Base-by-base conservation (phyloP, 2,329 filamentous ascomycete genomes). In the Cercospora janseana region DNA sequence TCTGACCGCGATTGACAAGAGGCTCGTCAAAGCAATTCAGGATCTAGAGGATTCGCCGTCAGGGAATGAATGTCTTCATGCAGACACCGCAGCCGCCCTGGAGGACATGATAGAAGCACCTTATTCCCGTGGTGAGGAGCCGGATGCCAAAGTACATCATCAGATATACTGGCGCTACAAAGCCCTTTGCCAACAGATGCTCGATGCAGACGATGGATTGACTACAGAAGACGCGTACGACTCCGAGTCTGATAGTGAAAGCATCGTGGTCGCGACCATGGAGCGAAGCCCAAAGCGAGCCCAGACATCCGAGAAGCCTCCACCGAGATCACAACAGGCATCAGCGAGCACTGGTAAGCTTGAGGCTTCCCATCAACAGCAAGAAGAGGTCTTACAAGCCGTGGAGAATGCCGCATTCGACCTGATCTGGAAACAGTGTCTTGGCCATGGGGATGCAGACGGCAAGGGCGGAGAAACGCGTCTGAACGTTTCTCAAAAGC, bases 91-190 rank as follows among this genome's bases (percentile, higher is more conserved):
- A 47, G 23, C 20, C 26, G 26, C 12, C 9, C 31, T 42, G 20
- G 29, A 13, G 26, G 1, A 8, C 7, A n/a, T 18, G 12, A n/a
- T 31, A 12, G 41, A 44, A 15, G n/a, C 5, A n/a, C 27, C 4
- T 12, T 12, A 31, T 21, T 9, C 13, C 1, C 29, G 12, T 4
- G 41, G 20, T 21, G 3, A 44, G 18, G 15, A 18, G 5, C 15
- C 26, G 26, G 9, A 3, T 51, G 16, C 38, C 13, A 47, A 48
- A 15, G 47, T 40, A 40, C 49, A 55, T 24, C 45, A 41, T 24
- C 46, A 55, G n/a, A 47, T 55, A 10, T 55, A 55, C 38, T 55
- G 52, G 52, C 48, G 48, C 27, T 55, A 48, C 18, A 43, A 41
- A 38, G 40, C 45, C 21, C 35, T 21, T 18, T 45, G 15, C 26